Evolutionary conservation across 2,329 filamentous ascomycete genomes (phyloP).

Genomic region (Calonectria fujianensis): DNA sequence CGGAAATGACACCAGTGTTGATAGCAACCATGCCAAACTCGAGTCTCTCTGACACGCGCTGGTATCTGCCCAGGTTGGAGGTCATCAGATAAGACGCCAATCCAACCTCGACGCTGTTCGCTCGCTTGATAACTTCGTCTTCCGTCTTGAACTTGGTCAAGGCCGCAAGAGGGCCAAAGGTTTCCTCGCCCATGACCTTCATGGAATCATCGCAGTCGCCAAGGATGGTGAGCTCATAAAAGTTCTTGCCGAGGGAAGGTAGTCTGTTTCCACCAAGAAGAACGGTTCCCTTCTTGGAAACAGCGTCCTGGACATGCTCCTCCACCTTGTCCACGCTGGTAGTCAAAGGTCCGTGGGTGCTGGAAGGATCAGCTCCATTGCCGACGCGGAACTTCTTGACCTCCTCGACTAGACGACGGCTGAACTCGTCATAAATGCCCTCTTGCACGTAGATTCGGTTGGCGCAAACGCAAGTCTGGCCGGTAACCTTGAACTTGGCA

Average conservation of each 20-base stretch:
- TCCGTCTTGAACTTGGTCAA: constrained; percentile 20
- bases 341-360: constrained; percentile 13
- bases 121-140: constrained; percentile 18
- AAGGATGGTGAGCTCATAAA: constrained; percentile 16
- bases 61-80: constrained; percentile 75
- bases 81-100: constrained; percentile 14
- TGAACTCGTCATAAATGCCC: constrained; percentile 8
- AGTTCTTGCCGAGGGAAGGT: constrained; percentile 16
- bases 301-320: constrained; percentile 1
- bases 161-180: constrained; percentile 10
- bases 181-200: constrained; percentile 14
- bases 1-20: constrained; percentile 70
- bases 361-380: not conserved
- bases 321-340: constrained; percentile 20
- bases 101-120: constrained; percentile 12
- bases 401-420: not conserved
- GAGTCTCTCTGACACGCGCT: constrained; percentile 79
- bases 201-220: constrained; percentile 15
- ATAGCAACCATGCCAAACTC: constrained; percentile 83
- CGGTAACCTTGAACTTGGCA: constrained; percentile 90
- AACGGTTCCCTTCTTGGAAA: constrained; percentile 1
- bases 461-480: constrained; percentile 88
- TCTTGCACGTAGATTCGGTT: constrained; percentile 20
- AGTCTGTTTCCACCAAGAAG: constrained; percentile 7
- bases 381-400: constrained; percentile 20